Percentiles rank a stretch among this genome's conserved stretches.
Evolutionary conservation across 345 rosid genomes (phyloP).

Genomic region (Citrus cavaleriei): DNA sequence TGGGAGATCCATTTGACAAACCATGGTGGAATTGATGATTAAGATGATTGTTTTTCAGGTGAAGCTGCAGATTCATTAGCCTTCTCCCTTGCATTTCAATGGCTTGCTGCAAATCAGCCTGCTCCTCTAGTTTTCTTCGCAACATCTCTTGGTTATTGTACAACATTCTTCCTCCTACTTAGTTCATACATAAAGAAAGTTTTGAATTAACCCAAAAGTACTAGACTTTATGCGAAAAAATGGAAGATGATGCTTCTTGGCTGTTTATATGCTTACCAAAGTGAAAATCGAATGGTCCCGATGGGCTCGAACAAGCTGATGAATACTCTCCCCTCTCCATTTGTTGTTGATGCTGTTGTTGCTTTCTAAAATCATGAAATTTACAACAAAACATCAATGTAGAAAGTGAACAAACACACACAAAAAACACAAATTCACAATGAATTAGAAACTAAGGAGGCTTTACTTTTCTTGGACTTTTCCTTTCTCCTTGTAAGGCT

Average conservation of each 20-base stretch:
- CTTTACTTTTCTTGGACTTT: conserved; percentile 56
- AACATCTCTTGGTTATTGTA: conserved; percentile 48
- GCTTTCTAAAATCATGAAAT: conserved; percentile 43
- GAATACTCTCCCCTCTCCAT: conserved; percentile 60
- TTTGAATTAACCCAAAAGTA: not conserved
- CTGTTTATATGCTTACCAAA: conserved; percentile 33
- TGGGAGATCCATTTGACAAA: conserved; percentile 38
- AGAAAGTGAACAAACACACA: not conserved
- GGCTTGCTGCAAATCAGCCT: conserved; percentile 76
- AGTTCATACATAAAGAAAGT: not conserved
- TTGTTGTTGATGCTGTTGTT: conserved; percentile 39
- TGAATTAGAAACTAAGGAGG: not conserved
- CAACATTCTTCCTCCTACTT: conserved; percentile 46
- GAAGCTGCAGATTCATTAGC: conserved; percentile 52
- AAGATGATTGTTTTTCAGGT: conserved; percentile 37
- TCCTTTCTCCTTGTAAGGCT: conserved; percentile 81
- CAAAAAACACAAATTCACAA: not conserved
- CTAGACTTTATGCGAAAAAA: not conserved
- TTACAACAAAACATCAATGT: not conserved
- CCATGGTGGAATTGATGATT: conserved; percentile 34
- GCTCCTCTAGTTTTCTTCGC: conserved; percentile 68
- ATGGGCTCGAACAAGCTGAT: conserved; percentile 41
- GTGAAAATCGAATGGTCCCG: conserved; percentile 46
- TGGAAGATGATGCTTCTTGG: not conserved
- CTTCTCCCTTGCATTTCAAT: conserved; percentile 57